Conservation (phyloP, 306 rosid species). For the Fragaria ananassa region DNA sequence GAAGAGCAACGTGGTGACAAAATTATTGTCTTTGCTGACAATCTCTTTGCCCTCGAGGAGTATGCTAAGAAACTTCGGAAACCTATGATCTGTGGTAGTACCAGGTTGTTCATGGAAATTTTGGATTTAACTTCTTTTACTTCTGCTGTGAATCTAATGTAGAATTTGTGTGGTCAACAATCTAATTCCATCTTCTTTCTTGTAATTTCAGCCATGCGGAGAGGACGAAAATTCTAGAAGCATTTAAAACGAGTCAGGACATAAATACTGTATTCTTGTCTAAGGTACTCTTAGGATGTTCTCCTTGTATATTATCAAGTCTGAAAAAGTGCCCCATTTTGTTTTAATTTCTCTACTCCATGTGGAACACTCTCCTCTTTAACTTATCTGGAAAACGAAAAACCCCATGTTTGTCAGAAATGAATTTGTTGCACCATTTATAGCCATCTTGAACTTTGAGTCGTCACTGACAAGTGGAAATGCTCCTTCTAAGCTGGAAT, state of each 20-base stretch:
- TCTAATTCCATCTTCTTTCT: neutral
- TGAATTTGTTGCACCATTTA: no score
- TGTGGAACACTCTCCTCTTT: conserved; percentile 1
- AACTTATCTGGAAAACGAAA: neutral
- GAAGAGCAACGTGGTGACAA: conserved; percentile 93
- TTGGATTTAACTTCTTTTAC: conserved; percentile 23
- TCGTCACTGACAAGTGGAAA: neutral
- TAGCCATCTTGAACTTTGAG: no score
- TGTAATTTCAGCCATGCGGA: conserved; percentile 65
- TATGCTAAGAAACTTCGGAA: conserved; percentile 93
- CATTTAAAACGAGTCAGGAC: conserved; percentile 90
- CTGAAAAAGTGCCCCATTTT: neutral
- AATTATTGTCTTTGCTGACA: conserved; percentile 90
- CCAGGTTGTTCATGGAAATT: conserved; percentile 51
- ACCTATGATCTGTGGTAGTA: conserved; percentile 95
- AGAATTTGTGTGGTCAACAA: neutral
- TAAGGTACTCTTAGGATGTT: conserved; percentile 47
- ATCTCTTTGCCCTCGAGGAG: conserved; percentile 86
- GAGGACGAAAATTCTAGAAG: conserved; percentile 90
- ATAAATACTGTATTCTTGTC: conserved; percentile 87
- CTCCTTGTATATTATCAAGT: neutral
- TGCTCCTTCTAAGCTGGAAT: neutral
- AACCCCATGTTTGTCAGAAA: no score
- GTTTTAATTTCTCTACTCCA: neutral
- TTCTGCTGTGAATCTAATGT: conserved; percentile 20